Percentiles rank a stretch among this genome's conserved stretches.
Evolutionary conservation across 2,329 filamentous ascomycete genomes (phyloP).

Genomic region (Nakataea oryzae): DNA sequence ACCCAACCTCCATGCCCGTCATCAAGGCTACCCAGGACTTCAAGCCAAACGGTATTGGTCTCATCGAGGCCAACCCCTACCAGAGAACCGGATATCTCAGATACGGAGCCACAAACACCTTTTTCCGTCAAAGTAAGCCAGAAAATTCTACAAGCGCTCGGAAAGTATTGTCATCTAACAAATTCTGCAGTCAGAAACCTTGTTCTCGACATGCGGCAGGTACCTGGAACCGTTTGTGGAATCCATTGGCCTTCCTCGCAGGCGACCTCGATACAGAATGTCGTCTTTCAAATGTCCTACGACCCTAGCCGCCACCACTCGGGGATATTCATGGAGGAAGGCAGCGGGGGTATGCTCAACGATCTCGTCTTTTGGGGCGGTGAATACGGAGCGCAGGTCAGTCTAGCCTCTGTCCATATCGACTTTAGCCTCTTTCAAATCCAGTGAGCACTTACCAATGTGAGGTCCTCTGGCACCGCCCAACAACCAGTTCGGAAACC

Average conservation of each 20-base stretch:
- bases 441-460: neutral
- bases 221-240: slow-evolving; percentile 37
- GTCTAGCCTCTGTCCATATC: neutral
- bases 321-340: slow-evolving; percentile 50
- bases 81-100: slow-evolving; percentile 24
- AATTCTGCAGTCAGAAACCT: slow-evolving; percentile 45
- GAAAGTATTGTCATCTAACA: slow-evolving; percentile 58
- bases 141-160: neutral
- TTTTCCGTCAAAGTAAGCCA: slow-evolving; percentile 34
- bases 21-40: slow-evolving; percentile 44
- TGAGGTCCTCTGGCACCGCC: neutral
- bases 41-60: slow-evolving; percentile 22
- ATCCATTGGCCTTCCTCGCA: slow-evolving; percentile 63
- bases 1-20: slow-evolving; percentile 44
- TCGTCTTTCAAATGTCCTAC: slow-evolving; percentile 38
- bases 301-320: slow-evolving; percentile 35
- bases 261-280: slow-evolving; percentile 46
- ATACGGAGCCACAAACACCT: slow-evolving; percentile 48
- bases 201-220: slow-evolving; percentile 40
- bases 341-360: slow-evolving; percentile 56
- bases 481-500: slow-evolving; percentile 36
- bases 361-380: slow-evolving; percentile 63
- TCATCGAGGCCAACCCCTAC: slow-evolving; percentile 38
- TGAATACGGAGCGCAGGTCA: slow-evolving; percentile 32
- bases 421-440: neutral